Evolutionary conservation across 2,329 filamentous ascomycete genomes (phyloP).

Genomic region (Fusarium sp.): DNA sequence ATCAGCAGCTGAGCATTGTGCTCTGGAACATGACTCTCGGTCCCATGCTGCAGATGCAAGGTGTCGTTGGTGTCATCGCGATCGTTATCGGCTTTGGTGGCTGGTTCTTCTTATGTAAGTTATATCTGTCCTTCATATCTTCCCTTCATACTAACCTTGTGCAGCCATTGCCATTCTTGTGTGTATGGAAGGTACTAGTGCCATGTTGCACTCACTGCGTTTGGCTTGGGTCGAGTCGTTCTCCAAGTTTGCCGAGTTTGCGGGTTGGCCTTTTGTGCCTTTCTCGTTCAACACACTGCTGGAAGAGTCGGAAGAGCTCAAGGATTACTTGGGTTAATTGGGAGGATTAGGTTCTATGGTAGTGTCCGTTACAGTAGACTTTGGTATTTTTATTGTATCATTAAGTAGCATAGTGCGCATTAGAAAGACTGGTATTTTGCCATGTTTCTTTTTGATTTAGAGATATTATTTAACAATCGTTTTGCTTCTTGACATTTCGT

Average conservation of each 20-base stretch:
- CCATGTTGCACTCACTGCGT: constrained; percentile 92
- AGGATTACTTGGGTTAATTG: constrained; percentile 63
- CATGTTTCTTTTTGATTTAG: constrained; percentile 7
- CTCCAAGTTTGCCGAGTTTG: constrained; percentile 96
- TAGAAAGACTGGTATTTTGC: constrained; percentile 39
- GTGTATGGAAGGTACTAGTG: constrained; percentile 95
- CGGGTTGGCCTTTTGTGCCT: constrained; percentile 85
- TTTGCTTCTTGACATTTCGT: background rate
- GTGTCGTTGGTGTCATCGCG: constrained; percentile 78
- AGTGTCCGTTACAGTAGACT: constrained; percentile 45
- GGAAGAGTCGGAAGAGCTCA: constrained; percentile 79
- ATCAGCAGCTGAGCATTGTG: constrained; percentile 96
- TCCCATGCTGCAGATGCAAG: constrained; percentile 75
- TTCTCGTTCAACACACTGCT: constrained; percentile 88
- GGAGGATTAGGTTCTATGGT: constrained; percentile 11
- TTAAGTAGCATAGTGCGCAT: constrained; percentile 42
- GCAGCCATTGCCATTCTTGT: constrained; percentile 73
- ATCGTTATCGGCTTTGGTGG: constrained; percentile 85
- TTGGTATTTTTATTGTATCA: constrained; percentile 50
- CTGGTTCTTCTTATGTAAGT: constrained; percentile 84
- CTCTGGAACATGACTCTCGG: constrained; percentile 96
- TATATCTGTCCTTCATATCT: background rate
- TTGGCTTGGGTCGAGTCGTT: constrained; percentile 98
- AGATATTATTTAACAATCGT: background rate
- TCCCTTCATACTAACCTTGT: constrained; percentile 40